Evolutionary conservation across 176 grass and related monocot genomes (phyloP), one percentile per base, ranked within the genome.

Genomic region (Cenchrus fungigraminus): DNA sequence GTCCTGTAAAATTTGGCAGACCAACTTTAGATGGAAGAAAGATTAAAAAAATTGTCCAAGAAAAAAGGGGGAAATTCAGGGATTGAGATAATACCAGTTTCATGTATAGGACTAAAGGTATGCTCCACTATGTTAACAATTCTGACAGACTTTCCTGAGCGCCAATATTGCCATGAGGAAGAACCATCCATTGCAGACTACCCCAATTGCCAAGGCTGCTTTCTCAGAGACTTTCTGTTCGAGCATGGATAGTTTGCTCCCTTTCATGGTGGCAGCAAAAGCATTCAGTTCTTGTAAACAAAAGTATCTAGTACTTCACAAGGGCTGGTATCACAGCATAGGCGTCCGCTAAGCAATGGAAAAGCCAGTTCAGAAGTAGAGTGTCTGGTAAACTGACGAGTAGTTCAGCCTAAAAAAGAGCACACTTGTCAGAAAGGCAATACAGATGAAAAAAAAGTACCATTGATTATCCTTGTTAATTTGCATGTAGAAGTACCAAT

Each of bases 321-420:
- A 98, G 90, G 31, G 89, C 93, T 68, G 93, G 96, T 83, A 95
- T 92, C 54, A 89, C 86, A 66, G 87, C 77, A 87, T 98, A 98
- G 84, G 92, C 89, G 58, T 98, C 96, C 56, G 93, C 86, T 86
- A 98, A 86, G 91, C 89, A 98, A 71, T 95, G 91, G 53, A 98
- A 98, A 66, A 92, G 89, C 96, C 96, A 95, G 83, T 94, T 95
- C 64, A 98, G 86, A 29, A 93, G 85, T 86, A 93, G 86, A 22
- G 89, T 94, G 12, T 79, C 90, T 28, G 93, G 93, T 58, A 98
- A 80, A 65, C 91, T 90, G 65, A 98, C 85, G 67, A 95, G 88
- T 53, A 95, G 86, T 86, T 92, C 89, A 84, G 77, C 96, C 96
- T 98, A 87, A 49, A 87, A 87, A 83, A 86, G 25, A 75, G 57